phyloP scores from a whole-genome alignment of 208 protist species.

The Acanthamoeba lenticulata region DNA sequence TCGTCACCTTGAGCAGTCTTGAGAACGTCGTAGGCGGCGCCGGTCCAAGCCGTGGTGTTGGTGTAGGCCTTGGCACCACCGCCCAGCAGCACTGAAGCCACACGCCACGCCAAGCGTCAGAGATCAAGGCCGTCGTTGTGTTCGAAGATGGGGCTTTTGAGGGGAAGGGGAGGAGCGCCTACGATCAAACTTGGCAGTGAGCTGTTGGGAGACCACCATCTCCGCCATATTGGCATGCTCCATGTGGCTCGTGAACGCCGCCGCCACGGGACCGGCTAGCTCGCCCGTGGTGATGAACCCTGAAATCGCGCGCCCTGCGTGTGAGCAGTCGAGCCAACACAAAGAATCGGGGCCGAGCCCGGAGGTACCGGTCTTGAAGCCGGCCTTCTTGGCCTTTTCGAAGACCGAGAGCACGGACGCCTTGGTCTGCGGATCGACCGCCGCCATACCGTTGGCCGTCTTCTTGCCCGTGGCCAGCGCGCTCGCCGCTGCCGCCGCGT shows the following conservation, averaged over 20 bases:
- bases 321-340: not conserved
- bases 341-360: not conserved
- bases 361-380: constrained; percentile 8
- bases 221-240: not conserved
- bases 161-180: not conserved
- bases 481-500: constrained; percentile 11
- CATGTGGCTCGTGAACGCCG: constrained; percentile 13
- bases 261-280: not conserved
- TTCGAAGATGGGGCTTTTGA: too few relatives aligned
- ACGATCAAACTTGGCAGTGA: constrained; percentile 10
- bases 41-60: not conserved
- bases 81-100: not conserved
- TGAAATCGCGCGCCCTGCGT: not conserved
- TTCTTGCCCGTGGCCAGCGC: constrained; percentile 42
- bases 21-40: not conserved
- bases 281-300: constrained; percentile 11
- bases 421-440: not conserved
- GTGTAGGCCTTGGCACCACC: not conserved
- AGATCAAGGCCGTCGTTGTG: too few relatives aligned
- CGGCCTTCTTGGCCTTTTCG: not conserved
- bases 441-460: not conserved
- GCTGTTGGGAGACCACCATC: not conserved
- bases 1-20: not conserved
- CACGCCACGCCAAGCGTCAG: not conserved
- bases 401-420: not conserved